These are phyloP conservation scores for Mycena polygramma DNA, from an alignment of 768 basidiomycete genomes.

Conservation along the genomic window DNA sequence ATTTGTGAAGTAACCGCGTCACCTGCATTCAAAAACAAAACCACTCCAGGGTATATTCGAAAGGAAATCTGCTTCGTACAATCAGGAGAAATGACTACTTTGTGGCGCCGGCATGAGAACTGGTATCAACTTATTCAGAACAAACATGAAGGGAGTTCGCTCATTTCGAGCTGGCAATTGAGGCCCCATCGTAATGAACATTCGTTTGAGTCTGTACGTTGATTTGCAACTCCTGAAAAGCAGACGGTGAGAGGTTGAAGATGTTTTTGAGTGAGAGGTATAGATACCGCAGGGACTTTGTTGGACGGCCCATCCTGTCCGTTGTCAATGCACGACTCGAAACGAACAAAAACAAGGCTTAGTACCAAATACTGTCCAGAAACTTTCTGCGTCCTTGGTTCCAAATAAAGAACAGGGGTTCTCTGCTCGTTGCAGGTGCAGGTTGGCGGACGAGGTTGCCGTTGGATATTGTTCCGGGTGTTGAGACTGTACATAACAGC, in stretches of 20 bases:
- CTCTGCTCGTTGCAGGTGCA: not conserved
- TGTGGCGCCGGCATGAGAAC: no score
- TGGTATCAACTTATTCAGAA: no score
- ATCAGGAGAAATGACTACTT: no score
- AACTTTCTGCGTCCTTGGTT: not conserved
- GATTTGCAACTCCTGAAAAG: slow-evolving; percentile 19
- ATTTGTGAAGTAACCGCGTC: no score
- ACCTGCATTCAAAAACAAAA: no score
- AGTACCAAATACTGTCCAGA: slow-evolving; percentile 1
- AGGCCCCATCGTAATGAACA: slow-evolving; percentile 13
- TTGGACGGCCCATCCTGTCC: not conserved
- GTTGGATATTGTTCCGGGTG: slow-evolving; percentile 48
- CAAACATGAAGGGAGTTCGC: no score
- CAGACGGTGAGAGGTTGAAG: not conserved
- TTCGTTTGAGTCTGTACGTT: slow-evolving; percentile 26
- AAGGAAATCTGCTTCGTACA: no score
- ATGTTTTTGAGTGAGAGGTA: not conserved
- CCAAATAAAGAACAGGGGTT: slow-evolving; percentile 17
- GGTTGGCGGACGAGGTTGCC: not conserved
- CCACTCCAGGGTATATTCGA: no score
- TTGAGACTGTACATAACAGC: slow-evolving; percentile 52
- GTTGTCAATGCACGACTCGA: not conserved
- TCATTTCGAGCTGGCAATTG: slow-evolving; percentile 4
- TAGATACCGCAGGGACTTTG: not conserved
- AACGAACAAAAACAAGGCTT: not conserved